These are phyloP conservation scores for Phytopythium chamaehyphon DNA, from an alignment of 352 stramenopile species.

Conservation along the genomic window DNA sequence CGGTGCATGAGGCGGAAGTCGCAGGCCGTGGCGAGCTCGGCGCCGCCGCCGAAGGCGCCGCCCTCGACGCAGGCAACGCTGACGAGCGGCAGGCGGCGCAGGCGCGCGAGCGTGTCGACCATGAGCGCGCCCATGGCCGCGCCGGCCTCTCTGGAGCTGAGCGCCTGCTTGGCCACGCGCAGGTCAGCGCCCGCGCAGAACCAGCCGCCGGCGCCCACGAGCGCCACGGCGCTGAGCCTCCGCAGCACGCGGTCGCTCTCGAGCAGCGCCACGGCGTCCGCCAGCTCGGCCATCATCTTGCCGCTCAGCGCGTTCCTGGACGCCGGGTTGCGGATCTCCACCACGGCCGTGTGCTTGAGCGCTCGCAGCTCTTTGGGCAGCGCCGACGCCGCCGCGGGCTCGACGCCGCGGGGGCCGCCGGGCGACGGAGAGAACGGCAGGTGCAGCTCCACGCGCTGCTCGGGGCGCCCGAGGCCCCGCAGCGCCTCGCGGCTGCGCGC, in stretches of 20 bases:
- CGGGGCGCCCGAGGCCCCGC: conserved; percentile 24
- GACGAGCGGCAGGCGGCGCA: conserved; percentile 72
- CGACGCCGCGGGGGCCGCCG: not conserved
- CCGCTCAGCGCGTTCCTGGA: conserved; percentile 75
- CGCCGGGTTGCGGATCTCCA: conserved; percentile 69
- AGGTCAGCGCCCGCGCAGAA: conserved; percentile 87
- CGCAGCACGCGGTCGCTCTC: conserved; percentile 47
- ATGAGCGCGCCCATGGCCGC: conserved; percentile 70
- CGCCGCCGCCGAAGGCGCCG: conserved; percentile 76
- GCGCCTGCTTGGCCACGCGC: conserved; percentile 63
- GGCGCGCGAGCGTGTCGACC: conserved; percentile 64
- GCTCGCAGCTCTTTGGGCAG: conserved; percentile 13
- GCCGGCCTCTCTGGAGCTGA: conserved; percentile 64
- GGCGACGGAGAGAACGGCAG: conserved; percentile 24
- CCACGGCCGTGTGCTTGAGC: conserved; percentile 44
- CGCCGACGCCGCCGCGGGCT: not conserved
- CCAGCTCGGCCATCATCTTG: conserved; percentile 88
- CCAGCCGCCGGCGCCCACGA: conserved; percentile 52
- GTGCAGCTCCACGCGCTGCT: conserved; percentile 33
- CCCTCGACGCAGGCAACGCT: conserved; percentile 80
- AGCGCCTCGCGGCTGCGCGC: conserved; percentile 40
- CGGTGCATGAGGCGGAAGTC: conserved; percentile 73
- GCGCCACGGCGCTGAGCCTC: conserved; percentile 58
- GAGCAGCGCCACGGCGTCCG: conserved; percentile 56
- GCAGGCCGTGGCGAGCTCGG: conserved; percentile 77